Base-by-base conservation (phyloP, 352 stramenopile species). In the Phytophthora hibernalis region DNA sequence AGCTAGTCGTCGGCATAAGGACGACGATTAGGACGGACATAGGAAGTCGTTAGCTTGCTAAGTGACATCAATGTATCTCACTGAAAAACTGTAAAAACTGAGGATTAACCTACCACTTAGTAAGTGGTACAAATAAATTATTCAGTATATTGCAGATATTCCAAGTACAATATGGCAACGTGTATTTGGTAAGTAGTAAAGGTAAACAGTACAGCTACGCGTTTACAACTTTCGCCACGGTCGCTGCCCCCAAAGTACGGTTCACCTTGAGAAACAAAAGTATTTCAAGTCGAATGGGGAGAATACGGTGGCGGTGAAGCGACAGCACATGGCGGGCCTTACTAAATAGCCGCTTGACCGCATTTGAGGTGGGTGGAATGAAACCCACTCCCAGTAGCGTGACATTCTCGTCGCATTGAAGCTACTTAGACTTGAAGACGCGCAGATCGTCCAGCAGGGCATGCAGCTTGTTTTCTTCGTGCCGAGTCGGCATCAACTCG, bases 361-460 rank as follows among this genome's bases (percentile, higher is more conserved):
- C 26, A 30, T 30, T 30, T 30, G 13, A 43, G 10, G 35, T 43
- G 10, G 35, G 35, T 6, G 35, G 35, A 16, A 43, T 43, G 35
- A 43, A 43, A 2, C 35, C 2, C 8, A 43, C 35, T 12, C 35
- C 35, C 6, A 60, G 49, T 9, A 59, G 24, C 38, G 52, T 50
- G 24, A 59, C 37, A 59, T 59, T 50, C 44, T 45, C 42, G 54
- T 62, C 43, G 30, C 54, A 54, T 21, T 53, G 28, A 2, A 53
- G 28, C 26, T 53, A 53, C 28, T 61, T 61, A 11, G 42, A 53
- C 30, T 53, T 44, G 42, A 61, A 53, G 12, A 15, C 30, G n/a
- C 18, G 40, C n/a, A 53, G 15, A 28, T 61, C 42, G 18, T 62
- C 31, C 43, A 21, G 40, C 3, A 62, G 30, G 2, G 43, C 49